phyloP scores from a whole-genome alignment of 2,329 filamentous ascomycete genomes.

The Thielaviopsis ethacetica region DNA sequence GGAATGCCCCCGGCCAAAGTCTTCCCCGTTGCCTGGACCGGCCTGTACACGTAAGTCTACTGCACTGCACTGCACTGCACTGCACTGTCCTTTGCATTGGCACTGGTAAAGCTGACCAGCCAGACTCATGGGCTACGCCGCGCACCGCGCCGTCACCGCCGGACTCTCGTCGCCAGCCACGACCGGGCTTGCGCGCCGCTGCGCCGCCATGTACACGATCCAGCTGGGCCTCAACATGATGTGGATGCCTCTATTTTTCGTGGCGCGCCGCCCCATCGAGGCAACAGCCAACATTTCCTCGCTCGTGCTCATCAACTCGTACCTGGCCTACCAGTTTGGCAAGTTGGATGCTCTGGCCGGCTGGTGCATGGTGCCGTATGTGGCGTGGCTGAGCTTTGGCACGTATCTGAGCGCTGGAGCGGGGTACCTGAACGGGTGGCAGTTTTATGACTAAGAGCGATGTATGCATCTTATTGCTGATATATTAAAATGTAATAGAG shows the following conservation, averaged over 20 bases:
- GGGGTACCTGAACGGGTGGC: slow-evolving; percentile 54
- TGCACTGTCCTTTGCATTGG: too few relatives aligned
- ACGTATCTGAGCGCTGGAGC: slow-evolving; percentile 64
- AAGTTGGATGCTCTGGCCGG: slow-evolving; percentile 56
- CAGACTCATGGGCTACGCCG: slow-evolving; percentile 70
- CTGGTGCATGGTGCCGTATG: slow-evolving; percentile 63
- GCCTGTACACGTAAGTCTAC: slow-evolving; percentile 38
- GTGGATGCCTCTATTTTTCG: slow-evolving; percentile 92
- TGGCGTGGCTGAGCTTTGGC: slow-evolving; percentile 75
- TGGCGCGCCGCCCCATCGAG: slow-evolving; percentile 52
- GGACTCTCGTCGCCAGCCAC: slow-evolving; percentile 40
- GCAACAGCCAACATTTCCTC: slow-evolving; percentile 62
- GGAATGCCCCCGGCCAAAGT: slow-evolving; percentile 42
- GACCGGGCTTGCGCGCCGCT: slow-evolving; percentile 44
- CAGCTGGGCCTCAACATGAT: slow-evolving; percentile 73
- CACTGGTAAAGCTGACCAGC: neutral
- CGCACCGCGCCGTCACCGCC: slow-evolving; percentile 55
- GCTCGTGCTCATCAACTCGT: slow-evolving; percentile 54
- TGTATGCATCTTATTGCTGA: too few relatives aligned
- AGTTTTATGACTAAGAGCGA: slow-evolving; percentile 28
- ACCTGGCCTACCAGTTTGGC: slow-evolving; percentile 61
- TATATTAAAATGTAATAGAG: neutral
- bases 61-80: too few relatives aligned
- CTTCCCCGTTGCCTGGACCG: slow-evolving; percentile 50
- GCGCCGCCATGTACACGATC: slow-evolving; percentile 67